Percentiles rank a stretch among this genome's conserved stretches.
These are phyloP conservation scores for Pestalotiopsis sp. DNA, from an alignment of 2,329 filamentous ascomycete species.

Conservation along the genomic window DNA sequence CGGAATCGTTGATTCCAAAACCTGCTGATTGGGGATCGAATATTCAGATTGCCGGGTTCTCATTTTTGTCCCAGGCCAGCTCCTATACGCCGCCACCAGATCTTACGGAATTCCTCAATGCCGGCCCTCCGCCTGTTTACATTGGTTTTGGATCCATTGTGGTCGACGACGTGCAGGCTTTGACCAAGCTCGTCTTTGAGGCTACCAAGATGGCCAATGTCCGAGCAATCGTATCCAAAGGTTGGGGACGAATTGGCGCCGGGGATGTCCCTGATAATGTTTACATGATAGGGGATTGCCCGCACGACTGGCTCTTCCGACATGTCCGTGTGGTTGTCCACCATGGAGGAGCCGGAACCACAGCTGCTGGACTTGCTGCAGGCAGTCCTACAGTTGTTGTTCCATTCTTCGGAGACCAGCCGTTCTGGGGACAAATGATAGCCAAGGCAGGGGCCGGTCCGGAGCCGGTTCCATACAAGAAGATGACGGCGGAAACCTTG, in stretches of 20 bases:
- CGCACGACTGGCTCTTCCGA: constrained; percentile 70
- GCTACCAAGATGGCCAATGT: constrained; percentile 57
- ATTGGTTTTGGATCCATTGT: constrained; percentile 71
- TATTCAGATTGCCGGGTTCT: constrained; percentile 65
- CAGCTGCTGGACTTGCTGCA: constrained; percentile 77
- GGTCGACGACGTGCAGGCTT: constrained; percentile 45
- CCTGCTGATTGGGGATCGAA: constrained; percentile 63
- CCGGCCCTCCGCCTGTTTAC: constrained; percentile 63
- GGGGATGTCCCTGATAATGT: constrained; percentile 61
- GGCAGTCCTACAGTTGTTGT: constrained; percentile 68
- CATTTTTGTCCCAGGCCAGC: constrained; percentile 56
- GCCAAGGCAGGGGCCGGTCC: constrained; percentile 63
- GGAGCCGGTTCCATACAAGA: constrained; percentile 57
- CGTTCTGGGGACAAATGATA: constrained; percentile 69
- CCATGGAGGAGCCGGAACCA: constrained; percentile 83
- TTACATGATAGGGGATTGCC: constrained; percentile 66
- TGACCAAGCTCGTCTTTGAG: constrained; percentile 62
- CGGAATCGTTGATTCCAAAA: constrained; percentile 66
- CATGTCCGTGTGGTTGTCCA: constrained; percentile 67
- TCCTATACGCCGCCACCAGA: constrained; percentile 57
- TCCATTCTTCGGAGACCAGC: constrained; percentile 68
- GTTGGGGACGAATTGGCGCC: constrained; percentile 67
- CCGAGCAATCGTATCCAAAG: constrained; percentile 65
- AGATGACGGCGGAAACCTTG: constrained; percentile 58
- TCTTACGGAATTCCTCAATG: constrained; percentile 37